Evolutionary conservation across 192 early-diverging fungal species (phyloP).

Genomic region (Dispira simplex): DNA sequence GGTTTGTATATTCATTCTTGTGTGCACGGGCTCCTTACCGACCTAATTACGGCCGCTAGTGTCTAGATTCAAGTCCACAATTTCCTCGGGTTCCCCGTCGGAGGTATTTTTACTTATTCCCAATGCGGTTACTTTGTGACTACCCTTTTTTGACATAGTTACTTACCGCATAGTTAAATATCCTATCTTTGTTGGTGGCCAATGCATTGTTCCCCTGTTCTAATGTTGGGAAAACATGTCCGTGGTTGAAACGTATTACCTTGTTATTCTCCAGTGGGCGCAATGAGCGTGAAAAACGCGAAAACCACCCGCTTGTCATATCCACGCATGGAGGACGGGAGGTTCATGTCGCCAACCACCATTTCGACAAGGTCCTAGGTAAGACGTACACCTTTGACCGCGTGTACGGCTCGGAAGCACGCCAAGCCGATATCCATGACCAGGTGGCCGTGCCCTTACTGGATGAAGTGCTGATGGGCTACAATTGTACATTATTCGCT

Average conservation of each 20-base stretch:
- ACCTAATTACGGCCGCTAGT: neutral
- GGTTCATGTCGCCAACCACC: constrained; percentile 33
- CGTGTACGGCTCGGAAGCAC: constrained; percentile 62
- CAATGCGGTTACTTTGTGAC: neutral
- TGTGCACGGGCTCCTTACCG: neutral
- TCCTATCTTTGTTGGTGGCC: neutral
- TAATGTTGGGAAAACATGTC: neutral
- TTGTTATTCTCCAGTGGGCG: constrained; percentile 17
- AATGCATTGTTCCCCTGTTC: neutral
- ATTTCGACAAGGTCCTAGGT: constrained; percentile 30
- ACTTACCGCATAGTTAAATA: neutral
- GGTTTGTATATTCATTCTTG: neutral
- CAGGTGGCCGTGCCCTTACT: constrained; percentile 69
- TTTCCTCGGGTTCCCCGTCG: neutral
- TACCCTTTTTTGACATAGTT: neutral
- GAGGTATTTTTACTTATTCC: neutral
- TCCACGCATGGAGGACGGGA: constrained; percentile 37
- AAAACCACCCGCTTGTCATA: constrained; percentile 48
- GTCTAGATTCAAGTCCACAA: neutral
- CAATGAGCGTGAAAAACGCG: constrained; percentile 45
- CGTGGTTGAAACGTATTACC: neutral
- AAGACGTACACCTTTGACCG: constrained; percentile 81
- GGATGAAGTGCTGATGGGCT: constrained; percentile 55
- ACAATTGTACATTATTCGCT: constrained; percentile 72
- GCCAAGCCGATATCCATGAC: constrained; percentile 67